Conservation (phyloP, 805 yeast genomes). For the Jamesozyma hellenica region DNA sequence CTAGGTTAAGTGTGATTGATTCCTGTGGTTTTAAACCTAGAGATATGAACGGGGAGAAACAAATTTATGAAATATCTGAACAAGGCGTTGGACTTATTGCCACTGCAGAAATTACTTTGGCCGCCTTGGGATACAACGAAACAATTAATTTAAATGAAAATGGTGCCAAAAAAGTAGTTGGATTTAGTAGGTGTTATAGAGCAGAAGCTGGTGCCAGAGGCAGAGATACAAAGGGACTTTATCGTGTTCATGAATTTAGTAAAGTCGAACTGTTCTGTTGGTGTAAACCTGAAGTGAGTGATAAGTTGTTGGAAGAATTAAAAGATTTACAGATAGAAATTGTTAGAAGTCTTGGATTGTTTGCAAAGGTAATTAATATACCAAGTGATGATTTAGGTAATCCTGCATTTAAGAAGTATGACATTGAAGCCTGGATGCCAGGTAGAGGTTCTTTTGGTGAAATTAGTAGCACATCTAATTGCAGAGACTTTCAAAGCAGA, state of each 20-base stretch:
- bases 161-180: constrained; percentile 57
- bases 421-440: constrained; percentile 97
- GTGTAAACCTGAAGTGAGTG: constrained; percentile 41
- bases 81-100: constrained; percentile 63
- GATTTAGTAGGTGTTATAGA: constrained; percentile 76
- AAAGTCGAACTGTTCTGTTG: constrained; percentile 87
- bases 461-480: constrained; percentile 80
- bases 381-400: constrained; percentile 88
- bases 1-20: constrained; percentile 59
- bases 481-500: constrained; percentile 84
- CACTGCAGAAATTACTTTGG: constrained; percentile 91
- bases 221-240: constrained; percentile 80
- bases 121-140: constrained; percentile 58
- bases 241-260: constrained; percentile 92
- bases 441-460: constrained; percentile 93
- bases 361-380: constrained; percentile 77
- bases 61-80: constrained; percentile 59
- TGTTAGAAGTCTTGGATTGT: constrained; percentile 57
- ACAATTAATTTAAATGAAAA: constrained; percentile 31
- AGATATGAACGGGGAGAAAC: constrained; percentile 77
- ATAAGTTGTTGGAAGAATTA: constrained; percentile 46
- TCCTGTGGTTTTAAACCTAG: constrained; percentile 96
- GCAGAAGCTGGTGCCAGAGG: constrained; percentile 98
- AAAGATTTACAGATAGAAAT: constrained; percentile 56
- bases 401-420: constrained; percentile 85